Evolutionary conservation across 2,329 filamentous ascomycete genomes (phyloP).

Genomic region (Plectosphaerella cucumerina): DNA sequence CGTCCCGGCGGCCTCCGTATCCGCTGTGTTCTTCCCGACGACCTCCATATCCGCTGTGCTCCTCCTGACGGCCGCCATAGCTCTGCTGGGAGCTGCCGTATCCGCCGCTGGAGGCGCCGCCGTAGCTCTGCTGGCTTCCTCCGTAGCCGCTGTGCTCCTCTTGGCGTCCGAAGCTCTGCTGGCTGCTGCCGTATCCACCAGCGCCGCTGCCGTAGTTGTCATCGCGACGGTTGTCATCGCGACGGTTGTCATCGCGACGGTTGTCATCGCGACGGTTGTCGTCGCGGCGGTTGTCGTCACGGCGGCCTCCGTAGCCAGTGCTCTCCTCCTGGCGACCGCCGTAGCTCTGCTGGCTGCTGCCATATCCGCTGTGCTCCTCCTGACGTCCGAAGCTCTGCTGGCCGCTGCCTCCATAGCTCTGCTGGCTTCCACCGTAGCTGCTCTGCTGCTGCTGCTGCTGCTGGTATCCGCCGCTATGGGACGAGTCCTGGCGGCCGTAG

Average conservation of each 20-base stretch:
- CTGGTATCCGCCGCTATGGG: slow-evolving; percentile 17
- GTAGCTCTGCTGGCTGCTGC: slow-evolving; percentile 15
- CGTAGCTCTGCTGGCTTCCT: slow-evolving; percentile 15
- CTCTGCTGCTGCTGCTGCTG: slow-evolving; percentile 20
- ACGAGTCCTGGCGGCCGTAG: slow-evolving; percentile 23
- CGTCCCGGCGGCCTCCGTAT: slow-evolving; percentile 4
- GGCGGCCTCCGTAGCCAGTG: slow-evolving; percentile 10
- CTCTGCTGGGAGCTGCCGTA: slow-evolving; percentile 6
- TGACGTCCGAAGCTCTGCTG: slow-evolving; percentile 16
- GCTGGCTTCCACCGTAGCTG: slow-evolving; percentile 13
- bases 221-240: slow-evolving; percentile 10
- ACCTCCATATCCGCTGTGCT: slow-evolving; percentile 18
- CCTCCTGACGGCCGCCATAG: slow-evolving; percentile 15
- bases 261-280: slow-evolving; percentile 8
- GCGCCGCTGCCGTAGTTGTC: slow-evolving; percentile 6
- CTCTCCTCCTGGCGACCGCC: slow-evolving; percentile 16
- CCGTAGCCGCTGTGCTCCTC: slow-evolving; percentile 16
- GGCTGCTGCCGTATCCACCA: neutral
- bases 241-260: slow-evolving; percentile 4
- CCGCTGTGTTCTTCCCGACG: slow-evolving; percentile 15
- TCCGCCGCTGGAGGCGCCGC: no score
- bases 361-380: slow-evolving; percentile 16
- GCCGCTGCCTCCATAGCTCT: slow-evolving; percentile 16
- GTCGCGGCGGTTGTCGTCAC: slow-evolving; percentile 8
- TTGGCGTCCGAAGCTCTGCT: slow-evolving; percentile 12